Base-by-base conservation (phyloP, 768 basidiomycete genomes). In the Tulasnella sp. region DNA sequence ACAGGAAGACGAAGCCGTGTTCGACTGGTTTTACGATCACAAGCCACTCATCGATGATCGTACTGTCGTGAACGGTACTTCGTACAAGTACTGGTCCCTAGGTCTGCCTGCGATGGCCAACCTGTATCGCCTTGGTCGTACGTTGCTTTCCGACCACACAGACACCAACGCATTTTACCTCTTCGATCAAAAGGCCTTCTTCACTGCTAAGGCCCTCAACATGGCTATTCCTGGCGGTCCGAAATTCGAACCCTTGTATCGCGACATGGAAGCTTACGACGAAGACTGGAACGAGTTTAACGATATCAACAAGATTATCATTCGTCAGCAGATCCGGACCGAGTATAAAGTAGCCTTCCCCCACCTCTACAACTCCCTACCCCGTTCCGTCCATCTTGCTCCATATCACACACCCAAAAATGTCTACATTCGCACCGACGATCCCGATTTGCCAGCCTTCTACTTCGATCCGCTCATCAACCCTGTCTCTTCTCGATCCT, bases 261-360 rank as follows among this genome's bases (percentile, higher is more conserved):
- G 94, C 48, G 96, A 99, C 65, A 91, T 93, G 84, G 96, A 98
- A 65, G 76, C 84, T 11, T 97, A 90, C 63, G 96, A 99, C 66
- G 96, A 98, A 67, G 96, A 99, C 67, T 96, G 92, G 92, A 96
- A 96, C 69, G 92, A 96, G 69, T 99, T 99, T 66, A 99, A 99
- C 68, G 96, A 99, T 67, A 96, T 98, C 71, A 93, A 96, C 73
- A 99, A 99, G 70, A 86, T 99, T 66, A 94, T 99, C 69, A 98
- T 99, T 63, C 92, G 96, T 19, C 92, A 98, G 67, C 90, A 96
- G 69, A 94, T 98, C 62, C 81, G 96, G 43, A 97, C 94, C 2
- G 96, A 99, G 72, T 97, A 99, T 78, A 97, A 94, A 69, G 92
- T 99, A 50, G 94, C 93, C 2, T 98, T 97, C 77, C 94, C 96